These are phyloP conservation scores for Erysiphe neolycopersici DNA, from an alignment of 2,329 filamentous ascomycete genomes.

Conservation along the genomic window DNA sequence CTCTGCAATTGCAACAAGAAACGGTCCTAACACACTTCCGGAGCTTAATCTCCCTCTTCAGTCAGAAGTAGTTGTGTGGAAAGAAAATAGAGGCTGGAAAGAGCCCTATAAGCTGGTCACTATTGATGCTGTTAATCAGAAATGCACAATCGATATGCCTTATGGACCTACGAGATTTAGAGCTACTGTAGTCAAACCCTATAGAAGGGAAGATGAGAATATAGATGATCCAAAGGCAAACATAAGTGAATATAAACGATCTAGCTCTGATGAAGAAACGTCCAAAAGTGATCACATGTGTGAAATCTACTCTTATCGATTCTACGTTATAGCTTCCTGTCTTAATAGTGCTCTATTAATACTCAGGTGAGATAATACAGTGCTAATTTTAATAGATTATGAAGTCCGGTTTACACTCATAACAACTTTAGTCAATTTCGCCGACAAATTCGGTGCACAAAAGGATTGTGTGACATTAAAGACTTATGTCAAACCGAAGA, in stretches of 20 bases:
- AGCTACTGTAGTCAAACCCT: not conserved
- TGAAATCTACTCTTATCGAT: too few species aligned
- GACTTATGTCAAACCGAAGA: too few species aligned
- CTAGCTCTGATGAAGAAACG: not conserved
- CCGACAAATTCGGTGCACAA: too few species aligned
- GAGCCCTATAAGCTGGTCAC: not conserved
- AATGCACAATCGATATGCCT: not conserved
- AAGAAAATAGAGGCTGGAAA: slow-evolving; percentile 1
- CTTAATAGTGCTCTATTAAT: too few species aligned
- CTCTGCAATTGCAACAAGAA: not conserved
- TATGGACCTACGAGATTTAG: not conserved
- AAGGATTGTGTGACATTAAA: too few species aligned
- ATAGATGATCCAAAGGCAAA: not conserved
- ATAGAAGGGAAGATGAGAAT: not conserved
- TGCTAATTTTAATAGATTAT: too few species aligned
- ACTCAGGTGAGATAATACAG: too few species aligned
- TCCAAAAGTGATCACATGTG: too few species aligned
- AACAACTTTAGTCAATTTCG: too few species aligned
- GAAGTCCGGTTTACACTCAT: too few species aligned
- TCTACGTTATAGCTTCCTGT: too few species aligned
- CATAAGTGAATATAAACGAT: not conserved
- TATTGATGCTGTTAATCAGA: not conserved
- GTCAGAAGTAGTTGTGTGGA: slow-evolving; percentile 1
- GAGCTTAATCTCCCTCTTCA: slow-evolving; percentile 1
- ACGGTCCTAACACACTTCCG: not conserved